A percentile compares a stretch with the other conserved stretches of the same genome.
These are phyloP conservation scores for Xerocomus nothofagi DNA, from an alignment of 1,284 basidiomycete genomes.

Conservation along the genomic window DNA sequence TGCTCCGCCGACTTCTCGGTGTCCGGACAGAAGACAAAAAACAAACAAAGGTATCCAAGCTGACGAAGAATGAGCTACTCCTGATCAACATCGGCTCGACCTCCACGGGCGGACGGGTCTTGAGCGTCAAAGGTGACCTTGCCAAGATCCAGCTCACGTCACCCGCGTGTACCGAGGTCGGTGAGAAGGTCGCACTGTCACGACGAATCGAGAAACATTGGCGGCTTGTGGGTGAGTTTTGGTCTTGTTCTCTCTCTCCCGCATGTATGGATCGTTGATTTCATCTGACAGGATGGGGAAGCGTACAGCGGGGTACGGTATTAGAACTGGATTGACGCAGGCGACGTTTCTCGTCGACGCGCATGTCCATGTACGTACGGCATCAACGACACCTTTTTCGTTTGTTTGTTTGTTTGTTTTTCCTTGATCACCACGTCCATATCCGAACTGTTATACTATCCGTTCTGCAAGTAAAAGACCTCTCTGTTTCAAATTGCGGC, in stretches of 20 bases:
- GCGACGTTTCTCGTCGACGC: not conserved
- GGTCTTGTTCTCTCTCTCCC: not conserved
- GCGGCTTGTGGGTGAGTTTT: constrained; percentile 75
- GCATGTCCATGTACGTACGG: not conserved
- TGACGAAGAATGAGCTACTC: constrained; percentile 91
- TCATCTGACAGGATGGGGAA: constrained; percentile 49
- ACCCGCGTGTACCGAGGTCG: constrained; percentile 91
- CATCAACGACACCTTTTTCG: not conserved
- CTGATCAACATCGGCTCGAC: constrained; percentile 95
- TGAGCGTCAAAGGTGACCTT: constrained; percentile 89
- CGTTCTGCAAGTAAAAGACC: not conserved
- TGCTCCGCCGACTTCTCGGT: constrained; percentile 92
- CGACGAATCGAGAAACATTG: constrained; percentile 97
- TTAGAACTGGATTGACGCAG: constrained; percentile 48
- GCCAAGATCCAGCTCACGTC: constrained; percentile 91
- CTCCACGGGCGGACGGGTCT: constrained; percentile 89
- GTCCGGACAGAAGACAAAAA: constrained; percentile 99
- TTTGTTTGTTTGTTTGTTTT: too few relatives aligned
- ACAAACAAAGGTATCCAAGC: constrained; percentile 93
- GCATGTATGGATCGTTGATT: not conserved
- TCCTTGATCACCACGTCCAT: not conserved
- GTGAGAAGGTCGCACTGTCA: constrained; percentile 93
- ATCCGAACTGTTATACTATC: not conserved
- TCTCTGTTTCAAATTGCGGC: too few relatives aligned
- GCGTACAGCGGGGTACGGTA: constrained; percentile 55